A percentile compares a stretch with the other conserved stretches of the same genome.
Evolutionary conservation across 306 rosid species (phyloP).

Genomic region (Cucumis cinereus): DNA sequence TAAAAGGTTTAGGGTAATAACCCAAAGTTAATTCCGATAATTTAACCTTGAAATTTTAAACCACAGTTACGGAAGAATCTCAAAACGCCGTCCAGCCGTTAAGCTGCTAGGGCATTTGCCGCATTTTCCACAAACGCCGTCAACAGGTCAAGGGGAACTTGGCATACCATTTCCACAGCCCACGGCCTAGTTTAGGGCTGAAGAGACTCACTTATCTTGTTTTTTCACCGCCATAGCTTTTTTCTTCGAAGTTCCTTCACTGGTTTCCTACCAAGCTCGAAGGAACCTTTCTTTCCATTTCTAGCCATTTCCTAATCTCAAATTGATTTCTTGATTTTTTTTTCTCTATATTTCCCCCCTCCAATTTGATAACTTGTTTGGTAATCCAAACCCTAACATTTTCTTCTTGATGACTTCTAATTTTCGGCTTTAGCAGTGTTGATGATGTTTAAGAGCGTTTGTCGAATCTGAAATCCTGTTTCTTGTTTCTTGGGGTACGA

Average conservation of each 20-base stretch:
- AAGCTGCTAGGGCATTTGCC: background rate
- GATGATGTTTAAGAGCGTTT: background rate
- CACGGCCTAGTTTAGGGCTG: background rate
- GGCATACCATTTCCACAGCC: background rate
- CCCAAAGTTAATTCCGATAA: too few relatives aligned
- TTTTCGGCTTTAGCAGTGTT: background rate
- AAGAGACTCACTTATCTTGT: background rate
- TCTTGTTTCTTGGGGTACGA: background rate
- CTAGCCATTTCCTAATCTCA: background rate
- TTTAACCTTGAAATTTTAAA: background rate
- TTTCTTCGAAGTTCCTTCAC: background rate
- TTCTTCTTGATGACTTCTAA: background rate
- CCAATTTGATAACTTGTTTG: background rate
- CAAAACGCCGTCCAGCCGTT: background rate
- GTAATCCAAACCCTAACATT: background rate
- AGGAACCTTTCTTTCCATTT: background rate
- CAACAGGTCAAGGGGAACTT: background rate
- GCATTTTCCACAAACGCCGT: background rate
- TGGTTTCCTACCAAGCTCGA: background rate
- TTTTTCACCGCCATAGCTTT: background rate
- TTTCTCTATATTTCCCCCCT: background rate
- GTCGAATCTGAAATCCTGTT: background rate
- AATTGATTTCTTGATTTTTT: background rate
- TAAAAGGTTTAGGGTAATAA: too few relatives aligned
- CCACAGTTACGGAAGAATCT: background rate